These are phyloP conservation scores for Tausonia pullulans DNA, from an alignment of 1,284 basidiomycete genomes.

Conservation along the genomic window DNA sequence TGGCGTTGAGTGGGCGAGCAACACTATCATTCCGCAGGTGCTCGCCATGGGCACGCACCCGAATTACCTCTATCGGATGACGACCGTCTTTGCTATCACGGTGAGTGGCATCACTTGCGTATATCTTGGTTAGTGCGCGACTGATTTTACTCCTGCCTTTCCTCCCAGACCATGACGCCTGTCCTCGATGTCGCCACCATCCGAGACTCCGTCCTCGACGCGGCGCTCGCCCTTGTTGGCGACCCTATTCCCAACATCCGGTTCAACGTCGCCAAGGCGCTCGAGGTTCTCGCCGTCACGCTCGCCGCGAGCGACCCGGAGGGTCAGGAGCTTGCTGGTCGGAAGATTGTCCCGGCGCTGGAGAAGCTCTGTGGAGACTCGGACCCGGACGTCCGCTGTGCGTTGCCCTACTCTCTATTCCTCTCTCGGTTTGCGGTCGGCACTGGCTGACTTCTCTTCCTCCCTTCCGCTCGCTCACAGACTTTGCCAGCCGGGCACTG, in stretches of 20 bases:
- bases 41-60: conserved; percentile 95
- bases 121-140: neutral
- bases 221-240: conserved; percentile 68
- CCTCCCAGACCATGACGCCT: conserved; percentile 77
- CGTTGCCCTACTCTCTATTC: neutral
- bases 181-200: conserved; percentile 82
- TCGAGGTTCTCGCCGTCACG: conserved; percentile 71
- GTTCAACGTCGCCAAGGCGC: conserved; percentile 93
- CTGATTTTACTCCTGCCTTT: neutral
- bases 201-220: conserved; percentile 71
- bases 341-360: conserved; percentile 68
- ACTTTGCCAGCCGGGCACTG: conserved; percentile 13
- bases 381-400: conserved; percentile 86
- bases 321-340: conserved; percentile 60
- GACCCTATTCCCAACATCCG: conserved; percentile 99
- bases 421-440: conserved; percentile 23
- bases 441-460: neutral
- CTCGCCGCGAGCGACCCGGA: conserved; percentile 50
- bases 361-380: conserved; percentile 79
- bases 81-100: conserved; percentile 96
- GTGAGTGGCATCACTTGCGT: conserved; percentile 41
- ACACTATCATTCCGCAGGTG: conserved; percentile 92
- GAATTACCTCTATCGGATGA: conserved; percentile 98
- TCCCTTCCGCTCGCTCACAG: neutral
- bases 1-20: conserved; percentile 93